A percentile compares a stretch with the other conserved stretches of the same genome.
Conservation (phyloP, 2,329 filamentous ascomycete species). For the Shiraia sp. region DNA sequence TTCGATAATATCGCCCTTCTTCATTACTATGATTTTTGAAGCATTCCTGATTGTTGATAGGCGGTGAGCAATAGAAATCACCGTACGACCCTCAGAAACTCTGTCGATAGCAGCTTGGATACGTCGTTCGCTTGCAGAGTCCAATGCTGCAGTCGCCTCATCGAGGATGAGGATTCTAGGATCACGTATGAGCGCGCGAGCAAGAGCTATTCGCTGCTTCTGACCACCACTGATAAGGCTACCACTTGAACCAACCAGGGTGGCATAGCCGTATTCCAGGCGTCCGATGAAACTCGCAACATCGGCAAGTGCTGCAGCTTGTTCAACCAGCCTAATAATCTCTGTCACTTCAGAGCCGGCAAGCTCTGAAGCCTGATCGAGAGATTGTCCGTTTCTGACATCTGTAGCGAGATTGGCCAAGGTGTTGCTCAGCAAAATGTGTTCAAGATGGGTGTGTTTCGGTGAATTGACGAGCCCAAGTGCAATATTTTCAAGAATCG, state of each 20-base stretch:
- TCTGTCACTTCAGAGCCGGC: constrained; percentile 38
- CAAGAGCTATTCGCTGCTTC: constrained; percentile 63
- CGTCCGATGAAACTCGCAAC: constrained; percentile 59
- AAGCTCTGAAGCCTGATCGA: constrained; percentile 11
- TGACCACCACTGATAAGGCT: constrained; percentile 62
- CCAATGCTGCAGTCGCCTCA: constrained; percentile 64
- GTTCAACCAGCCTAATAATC: constrained; percentile 55
- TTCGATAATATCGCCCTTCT: constrained; percentile 42
- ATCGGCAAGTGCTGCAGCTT: constrained; percentile 62
- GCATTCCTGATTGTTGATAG: constrained; percentile 43
- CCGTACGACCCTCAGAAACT: constrained; percentile 39
- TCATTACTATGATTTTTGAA: constrained; percentile 46
- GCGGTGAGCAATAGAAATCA: constrained; percentile 46
- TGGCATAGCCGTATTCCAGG: constrained; percentile 55
- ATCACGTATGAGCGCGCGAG: constrained; percentile 59
- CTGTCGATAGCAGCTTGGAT: constrained; percentile 53
- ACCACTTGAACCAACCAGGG: constrained; percentile 58
- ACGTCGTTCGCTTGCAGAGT: constrained; percentile 60
- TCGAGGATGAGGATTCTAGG: constrained; percentile 64
- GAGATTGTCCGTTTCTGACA: constrained; percentile 56
- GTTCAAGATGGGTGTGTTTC: constrained; percentile 46
- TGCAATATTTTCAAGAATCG: constrained; percentile 59
- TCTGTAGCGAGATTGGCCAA: constrained; percentile 57
- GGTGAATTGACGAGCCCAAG: constrained; percentile 53
- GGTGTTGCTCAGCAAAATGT: constrained; percentile 53